These are phyloP conservation scores for Posidonia australis DNA, from an alignment of 106 monocot species.

Conservation along the genomic window DNA sequence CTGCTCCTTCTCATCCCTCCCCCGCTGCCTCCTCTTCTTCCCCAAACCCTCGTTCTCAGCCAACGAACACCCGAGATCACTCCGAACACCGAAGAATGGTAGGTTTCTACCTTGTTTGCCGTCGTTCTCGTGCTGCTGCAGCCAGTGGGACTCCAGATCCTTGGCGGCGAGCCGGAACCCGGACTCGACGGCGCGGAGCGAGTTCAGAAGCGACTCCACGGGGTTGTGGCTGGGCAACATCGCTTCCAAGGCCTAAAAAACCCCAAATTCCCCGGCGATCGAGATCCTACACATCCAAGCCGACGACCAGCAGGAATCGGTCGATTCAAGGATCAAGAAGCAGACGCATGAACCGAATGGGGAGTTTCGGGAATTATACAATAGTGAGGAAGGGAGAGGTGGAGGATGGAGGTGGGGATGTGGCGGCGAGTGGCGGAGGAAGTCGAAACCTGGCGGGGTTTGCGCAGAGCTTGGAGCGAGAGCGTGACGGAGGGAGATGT, in stretches of 20 bases:
- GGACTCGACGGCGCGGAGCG: constrained; percentile 18
- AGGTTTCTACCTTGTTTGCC: not conserved
- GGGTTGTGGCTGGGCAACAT: constrained; percentile 22
- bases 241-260: not conserved
- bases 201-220: constrained; percentile 18
- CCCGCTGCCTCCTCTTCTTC: constrained; percentile 4
- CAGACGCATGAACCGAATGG: not conserved
- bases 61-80: not conserved
- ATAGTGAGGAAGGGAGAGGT: no score
- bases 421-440: not conserved
- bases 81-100: not conserved
- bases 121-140: not conserved
- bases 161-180: constrained; percentile 15
- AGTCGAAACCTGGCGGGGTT: no score
- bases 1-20: not conserved
- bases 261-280: not conserved
- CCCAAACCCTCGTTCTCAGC: not conserved
- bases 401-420: not conserved
- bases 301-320: no score
- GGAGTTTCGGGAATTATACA: no score
- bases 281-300: not conserved
- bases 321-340: not conserved
- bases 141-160: constrained; percentile 21
- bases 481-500: no score
- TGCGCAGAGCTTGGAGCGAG: no score